phyloP scores from a whole-genome alignment of 257 asterid species.

The Solanum sparsipilum region DNA sequence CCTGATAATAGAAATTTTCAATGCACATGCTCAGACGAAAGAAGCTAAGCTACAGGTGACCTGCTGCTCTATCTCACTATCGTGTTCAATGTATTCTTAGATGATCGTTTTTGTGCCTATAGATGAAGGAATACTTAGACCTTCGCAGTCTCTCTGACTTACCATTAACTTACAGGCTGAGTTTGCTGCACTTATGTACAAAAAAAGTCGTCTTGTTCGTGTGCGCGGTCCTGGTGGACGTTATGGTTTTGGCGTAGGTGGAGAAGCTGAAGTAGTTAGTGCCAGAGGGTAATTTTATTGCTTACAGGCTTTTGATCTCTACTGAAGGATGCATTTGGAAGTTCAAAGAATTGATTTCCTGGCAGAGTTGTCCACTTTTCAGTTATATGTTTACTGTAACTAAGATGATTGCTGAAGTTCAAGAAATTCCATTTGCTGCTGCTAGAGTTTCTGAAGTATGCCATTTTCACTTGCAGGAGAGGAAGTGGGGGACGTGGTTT shows the following conservation, averaged over 20 bases:
- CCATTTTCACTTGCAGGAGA: conserved; percentile 62
- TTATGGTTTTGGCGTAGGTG: conserved; percentile 62
- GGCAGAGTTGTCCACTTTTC: not conserved
- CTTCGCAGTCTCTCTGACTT: not conserved
- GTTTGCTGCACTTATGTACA: conserved; percentile 95
- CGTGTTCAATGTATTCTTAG: not conserved
- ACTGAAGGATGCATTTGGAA: not conserved
- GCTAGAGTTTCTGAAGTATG: conserved; percentile 8
- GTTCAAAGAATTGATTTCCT: not conserved
- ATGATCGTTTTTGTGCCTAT: not conserved
- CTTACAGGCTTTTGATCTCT: not conserved
- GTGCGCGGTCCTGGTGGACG: conserved; percentile 82
- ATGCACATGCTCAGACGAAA: conserved; percentile 98
- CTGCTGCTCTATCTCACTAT: conserved; percentile 4
- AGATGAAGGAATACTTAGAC: not conserved
- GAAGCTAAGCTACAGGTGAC: conserved; percentile 89
- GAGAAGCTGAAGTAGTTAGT: conserved; percentile 94
- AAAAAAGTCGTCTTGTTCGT: conserved; percentile 89
- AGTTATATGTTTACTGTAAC: not conserved
- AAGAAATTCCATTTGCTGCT: not conserved
- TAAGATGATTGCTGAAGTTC: not conserved
- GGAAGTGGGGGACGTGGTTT: conserved; percentile 99
- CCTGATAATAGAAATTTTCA: conserved; percentile 86
- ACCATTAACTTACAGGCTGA: conserved; percentile 52
- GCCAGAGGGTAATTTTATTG: conserved; percentile 75